These are phyloP conservation scores for Anethum foeniculum DNA, from an alignment of 140 eudicot genomes.

Conservation along the genomic window DNA sequence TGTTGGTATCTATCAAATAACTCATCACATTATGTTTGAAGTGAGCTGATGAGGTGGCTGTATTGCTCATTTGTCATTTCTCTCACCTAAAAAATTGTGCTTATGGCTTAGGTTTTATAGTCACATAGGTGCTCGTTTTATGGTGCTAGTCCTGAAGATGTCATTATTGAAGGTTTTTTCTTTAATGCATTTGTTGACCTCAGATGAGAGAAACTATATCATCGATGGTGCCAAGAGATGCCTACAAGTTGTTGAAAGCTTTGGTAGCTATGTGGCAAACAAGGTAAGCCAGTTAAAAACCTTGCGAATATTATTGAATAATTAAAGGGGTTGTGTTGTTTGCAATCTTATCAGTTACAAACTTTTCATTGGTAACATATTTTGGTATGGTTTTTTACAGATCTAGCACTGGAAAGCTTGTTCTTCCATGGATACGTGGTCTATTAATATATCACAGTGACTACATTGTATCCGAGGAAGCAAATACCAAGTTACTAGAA, in stretches of 20 bases:
- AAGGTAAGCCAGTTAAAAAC: conserved; percentile 32
- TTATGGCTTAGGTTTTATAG: neutral
- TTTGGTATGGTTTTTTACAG: conserved; percentile 27
- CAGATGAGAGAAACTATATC: conserved; percentile 55
- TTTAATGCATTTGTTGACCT: conserved; percentile 8
- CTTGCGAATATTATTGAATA: neutral
- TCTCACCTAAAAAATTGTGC: neutral
- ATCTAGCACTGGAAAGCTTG: conserved; percentile 42
- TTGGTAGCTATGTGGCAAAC: conserved; percentile 63
- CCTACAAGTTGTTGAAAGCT: conserved; percentile 40
- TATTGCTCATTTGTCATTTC: neutral
- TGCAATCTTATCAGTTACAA: neutral
- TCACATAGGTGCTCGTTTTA: neutral
- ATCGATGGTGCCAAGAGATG: conserved; percentile 37
- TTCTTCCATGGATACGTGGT: conserved; percentile 32
- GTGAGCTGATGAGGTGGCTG: neutral
- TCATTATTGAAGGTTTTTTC: neutral
- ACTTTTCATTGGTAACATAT: neutral
- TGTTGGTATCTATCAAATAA: neutral
- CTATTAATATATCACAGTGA: conserved; percentile 48
- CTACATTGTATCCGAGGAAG: conserved; percentile 51
- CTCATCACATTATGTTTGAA: neutral
- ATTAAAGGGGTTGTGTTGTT: neutral
- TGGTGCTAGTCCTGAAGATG: neutral
- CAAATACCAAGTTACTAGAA: conserved; percentile 45